phyloP scores from a whole-genome alignment of 176 grass and related monocot genomes.

The Hsuehochloa calcarea region DNA sequence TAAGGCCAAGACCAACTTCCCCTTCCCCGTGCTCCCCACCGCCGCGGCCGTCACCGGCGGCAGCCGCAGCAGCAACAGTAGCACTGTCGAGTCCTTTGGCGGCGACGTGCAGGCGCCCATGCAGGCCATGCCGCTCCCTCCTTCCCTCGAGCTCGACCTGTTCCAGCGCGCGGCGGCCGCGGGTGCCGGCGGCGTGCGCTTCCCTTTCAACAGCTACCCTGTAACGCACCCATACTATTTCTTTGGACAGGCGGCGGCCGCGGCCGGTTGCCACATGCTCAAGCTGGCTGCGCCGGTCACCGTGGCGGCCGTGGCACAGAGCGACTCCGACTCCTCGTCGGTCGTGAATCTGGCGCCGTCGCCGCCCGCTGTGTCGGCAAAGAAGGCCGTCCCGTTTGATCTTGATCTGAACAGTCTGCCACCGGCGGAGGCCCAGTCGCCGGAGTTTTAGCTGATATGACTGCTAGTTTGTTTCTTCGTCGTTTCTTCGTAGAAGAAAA shows the following conservation, averaged over 20 bases:
- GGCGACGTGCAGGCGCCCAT: conserved; percentile 49
- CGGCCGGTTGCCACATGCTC: conserved; percentile 25
- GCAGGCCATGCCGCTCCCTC: conserved; percentile 49
- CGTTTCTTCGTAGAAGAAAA: neutral
- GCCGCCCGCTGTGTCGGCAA: conserved; percentile 25
- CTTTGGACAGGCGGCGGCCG: conserved; percentile 38
- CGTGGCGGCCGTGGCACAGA: conserved; percentile 42
- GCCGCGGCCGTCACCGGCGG: conserved; percentile 17
- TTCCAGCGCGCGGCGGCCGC: conserved; percentile 42
- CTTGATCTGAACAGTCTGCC: conserved; percentile 84
- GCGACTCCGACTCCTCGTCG: conserved; percentile 84
- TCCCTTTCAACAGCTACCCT: conserved; percentile 51
- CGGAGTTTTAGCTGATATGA: conserved; percentile 37
- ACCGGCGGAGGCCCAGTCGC: conserved; percentile 45
- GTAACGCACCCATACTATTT: conserved; percentile 53
- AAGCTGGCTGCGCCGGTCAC: conserved; percentile 25
- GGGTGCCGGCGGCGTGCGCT: conserved; percentile 9
- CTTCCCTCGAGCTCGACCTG: conserved; percentile 48
- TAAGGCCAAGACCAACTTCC: conserved; percentile 97
- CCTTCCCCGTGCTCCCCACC: conserved; percentile 3
- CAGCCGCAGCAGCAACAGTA: conserved; percentile 76
- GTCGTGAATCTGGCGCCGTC: conserved; percentile 56
- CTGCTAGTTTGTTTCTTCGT: neutral
- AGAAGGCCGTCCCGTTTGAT: conserved; percentile 41
- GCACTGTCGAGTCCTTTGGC: conserved; percentile 76